Conservation (phyloP, 305 asterid genomes). For the Fraxinus paxiana region DNA sequence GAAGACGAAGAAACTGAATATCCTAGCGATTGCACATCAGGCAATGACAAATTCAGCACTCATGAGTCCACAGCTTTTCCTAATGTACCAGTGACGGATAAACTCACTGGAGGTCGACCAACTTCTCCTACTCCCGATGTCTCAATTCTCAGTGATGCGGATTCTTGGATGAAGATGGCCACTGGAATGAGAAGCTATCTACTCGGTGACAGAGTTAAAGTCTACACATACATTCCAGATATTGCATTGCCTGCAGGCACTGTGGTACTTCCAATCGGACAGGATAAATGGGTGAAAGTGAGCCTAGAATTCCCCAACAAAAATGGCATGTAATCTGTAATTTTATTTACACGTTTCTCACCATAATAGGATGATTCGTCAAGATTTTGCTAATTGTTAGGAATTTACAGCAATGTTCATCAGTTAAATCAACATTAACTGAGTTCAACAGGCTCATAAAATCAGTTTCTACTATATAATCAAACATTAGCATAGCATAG, state of each 20-base stretch:
- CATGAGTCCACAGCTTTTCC: background rate
- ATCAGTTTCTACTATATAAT: no score
- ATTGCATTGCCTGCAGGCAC: conserved; percentile 31
- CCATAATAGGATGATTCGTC: background rate
- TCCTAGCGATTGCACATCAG: background rate
- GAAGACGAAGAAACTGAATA: conserved; percentile 13
- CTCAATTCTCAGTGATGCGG: conserved; percentile 3
- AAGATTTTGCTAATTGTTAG: background rate
- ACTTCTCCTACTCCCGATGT: background rate
- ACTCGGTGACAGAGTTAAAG: conserved; percentile 34
- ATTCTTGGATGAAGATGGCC: background rate
- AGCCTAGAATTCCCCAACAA: conserved; percentile 38
- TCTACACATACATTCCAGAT: conserved; percentile 43
- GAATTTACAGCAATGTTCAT: no score
- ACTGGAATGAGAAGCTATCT: conserved; percentile 31
- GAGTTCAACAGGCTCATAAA: no score
- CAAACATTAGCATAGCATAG: no score
- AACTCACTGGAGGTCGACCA: background rate
- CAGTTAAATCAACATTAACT: no score
- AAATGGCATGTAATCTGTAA: conserved; percentile 3
- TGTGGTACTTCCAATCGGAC: conserved; percentile 41
- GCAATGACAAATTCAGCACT: background rate
- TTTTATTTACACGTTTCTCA: background rate
- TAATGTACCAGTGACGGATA: background rate
- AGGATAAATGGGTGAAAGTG: conserved; percentile 38